Conservation (phyloP, 1,284 basidiomycete genomes). For the Stereum hirsutum region DNA sequence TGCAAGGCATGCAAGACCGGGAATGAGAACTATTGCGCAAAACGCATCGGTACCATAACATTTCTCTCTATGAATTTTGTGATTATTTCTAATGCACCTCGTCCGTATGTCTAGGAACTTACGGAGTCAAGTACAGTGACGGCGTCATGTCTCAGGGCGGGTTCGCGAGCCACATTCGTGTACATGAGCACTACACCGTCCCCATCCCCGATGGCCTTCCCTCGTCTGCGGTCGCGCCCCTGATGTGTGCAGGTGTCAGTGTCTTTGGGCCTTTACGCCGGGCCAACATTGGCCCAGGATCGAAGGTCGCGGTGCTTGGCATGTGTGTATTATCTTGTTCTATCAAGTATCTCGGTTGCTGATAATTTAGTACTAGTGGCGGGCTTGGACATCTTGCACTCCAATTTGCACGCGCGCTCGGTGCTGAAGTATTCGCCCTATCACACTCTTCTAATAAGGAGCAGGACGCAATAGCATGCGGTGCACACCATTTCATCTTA, state of each 20-base stretch:
- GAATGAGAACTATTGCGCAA: too few species aligned
- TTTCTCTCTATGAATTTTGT: too few species aligned
- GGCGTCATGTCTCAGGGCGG: constrained; percentile 57
- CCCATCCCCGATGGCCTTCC: constrained; percentile 53
- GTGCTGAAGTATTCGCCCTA: constrained; percentile 54
- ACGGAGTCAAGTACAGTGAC: neutral
- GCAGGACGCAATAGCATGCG: constrained; percentile 23
- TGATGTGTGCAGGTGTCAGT: constrained; percentile 61
- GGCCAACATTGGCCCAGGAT: constrained; percentile 53
- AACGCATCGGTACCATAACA: too few species aligned
- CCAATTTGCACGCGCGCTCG: too few species aligned
- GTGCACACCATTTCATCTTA: neutral
- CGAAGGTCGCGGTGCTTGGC: constrained; percentile 60
- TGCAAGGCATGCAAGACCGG: too few species aligned
- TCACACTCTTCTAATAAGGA: constrained; percentile 56
- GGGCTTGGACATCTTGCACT: too few species aligned
- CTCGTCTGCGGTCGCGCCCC: constrained; percentile 39
- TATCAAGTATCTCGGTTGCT: too few species aligned
- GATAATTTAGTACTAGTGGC: too few species aligned
- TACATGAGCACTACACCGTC: constrained; percentile 63
- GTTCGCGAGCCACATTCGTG: constrained; percentile 58
- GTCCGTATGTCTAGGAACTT: neutral
- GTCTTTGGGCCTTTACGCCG: constrained; percentile 57
- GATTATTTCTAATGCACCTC: constrained; percentile 26
- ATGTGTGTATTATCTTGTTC: constrained; percentile 44